Evolutionary conservation across 2,329 filamentous ascomycete genomes (phyloP), one percentile per base, ranked within the genome.

Genomic region (Juglanconis oblonga): DNA sequence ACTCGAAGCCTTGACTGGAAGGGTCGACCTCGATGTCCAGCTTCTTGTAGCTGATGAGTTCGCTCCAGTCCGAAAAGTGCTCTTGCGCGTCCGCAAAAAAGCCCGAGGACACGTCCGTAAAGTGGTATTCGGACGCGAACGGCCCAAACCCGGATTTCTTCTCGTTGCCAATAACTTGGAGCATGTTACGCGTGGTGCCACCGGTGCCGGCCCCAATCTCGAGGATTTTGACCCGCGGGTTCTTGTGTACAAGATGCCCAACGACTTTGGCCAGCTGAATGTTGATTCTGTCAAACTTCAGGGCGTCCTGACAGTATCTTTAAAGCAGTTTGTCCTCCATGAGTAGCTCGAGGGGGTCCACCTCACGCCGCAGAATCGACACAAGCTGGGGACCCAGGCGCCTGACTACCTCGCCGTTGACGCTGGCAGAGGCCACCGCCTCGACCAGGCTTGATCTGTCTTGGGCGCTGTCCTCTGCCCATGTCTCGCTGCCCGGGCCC

Each of bases 321-420:
- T 70, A 64, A 2, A 78, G 65, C 48, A 75, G 62, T 38, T 70
- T 63, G 38, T 75, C 68, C 44, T 72, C 64, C 24, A 67, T 68
- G 55, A 79, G 66, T 11, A 71, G 59, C 51, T 77, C 73, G 10
- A 77, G 65, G 32, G 73, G 66, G 7, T 66, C 70, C 10, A 55
- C 60, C 50, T 71, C 64, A 4, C 70, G 69, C 0, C 70, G 62
- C 31, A 78, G 65, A 6, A 77, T 67, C 5, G 66, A 57, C 1
- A 68, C 64, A 9, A 78, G 64, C 5, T 64, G 65, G 7, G 71
- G 68, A 1, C 75, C 68, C 1, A 73, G 65, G 1, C 63, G 63
- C 33, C 68, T 64, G 0, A 69, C 57, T 17, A 72, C 62, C 57
- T 74, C 71, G 38, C 73, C 66, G 13, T 72, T 68, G 8, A 67